Evolutionary conservation across 345 rosid species (phyloP), one percentile per base, ranked within the genome.

Genomic region (Zanthoxylum bungeanum): DNA sequence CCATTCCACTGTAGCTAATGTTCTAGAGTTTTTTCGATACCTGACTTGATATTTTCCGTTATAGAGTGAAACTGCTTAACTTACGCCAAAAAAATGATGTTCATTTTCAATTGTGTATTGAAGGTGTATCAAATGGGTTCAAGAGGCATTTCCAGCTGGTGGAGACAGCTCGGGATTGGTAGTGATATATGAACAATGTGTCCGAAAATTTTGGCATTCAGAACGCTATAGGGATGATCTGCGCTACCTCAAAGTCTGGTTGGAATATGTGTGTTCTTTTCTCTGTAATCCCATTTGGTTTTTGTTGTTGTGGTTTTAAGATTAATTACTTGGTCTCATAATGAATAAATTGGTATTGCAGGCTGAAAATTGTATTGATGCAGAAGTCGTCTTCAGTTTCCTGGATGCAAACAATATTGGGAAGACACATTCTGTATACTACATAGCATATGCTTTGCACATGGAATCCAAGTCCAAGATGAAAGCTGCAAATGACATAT

Each of bases 101-200:
- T 19, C n/a, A 8, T n/a, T 27, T 42, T 3, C 0, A 39, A 7
- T 69, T 69, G 0, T 40, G 5, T 16, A 10, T 63, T 80, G 51
- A 77, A 93, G 99, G 80, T 92, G 96, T 56, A 91, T 95, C 14
- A 92, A 90, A 78, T 95, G 98, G 98, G 90, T 94, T 53, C 99
- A 92, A 56, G 97, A 94, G 78, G 82, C 92, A 60, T 94, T 92
- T 73, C 97, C 98, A 6, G 81, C 89, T 0, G 92, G 90, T 14
- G 98, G 98, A 19, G 96, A 92, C 55, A 81, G 74, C 81, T 92
- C 98, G 0, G 99, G 99, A 4, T 73, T 94, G 36, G 60, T 92
- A 21, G 86, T 92, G 66, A 83, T 90, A 12, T 95, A 92, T 8
- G 99, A 95, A 75, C 99, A 92, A 68, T 95, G 98, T 50, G 99